Conservation (phyloP, 2,329 filamentous ascomycete genomes). For the Neoscytalidium dimidiatum region DNA sequence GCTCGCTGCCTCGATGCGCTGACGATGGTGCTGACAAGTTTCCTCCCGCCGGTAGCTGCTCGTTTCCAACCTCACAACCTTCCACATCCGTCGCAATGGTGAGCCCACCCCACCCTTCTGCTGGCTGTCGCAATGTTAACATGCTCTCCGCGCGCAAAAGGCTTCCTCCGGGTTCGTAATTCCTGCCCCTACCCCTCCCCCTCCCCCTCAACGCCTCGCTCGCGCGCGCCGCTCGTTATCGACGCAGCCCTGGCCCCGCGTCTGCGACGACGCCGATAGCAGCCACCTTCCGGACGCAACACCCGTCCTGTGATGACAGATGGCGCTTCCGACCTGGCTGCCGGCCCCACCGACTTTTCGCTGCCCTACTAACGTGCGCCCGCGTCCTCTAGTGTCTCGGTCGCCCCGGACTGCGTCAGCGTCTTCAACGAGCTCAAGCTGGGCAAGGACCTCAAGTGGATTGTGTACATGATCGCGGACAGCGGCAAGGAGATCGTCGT, state of each 20-base stretch:
- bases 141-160: conserved; percentile 25
- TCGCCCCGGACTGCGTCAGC: conserved; percentile 68
- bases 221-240: conserved; percentile 23
- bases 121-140: conserved; percentile 9
- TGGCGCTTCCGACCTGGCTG: background rate
- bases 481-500: conserved; percentile 81
- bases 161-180: conserved; percentile 48
- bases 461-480: conserved; percentile 86
- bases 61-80: conserved; percentile 1
- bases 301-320: background rate
- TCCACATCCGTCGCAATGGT: conserved; percentile 20
- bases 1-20: conserved; percentile 21
- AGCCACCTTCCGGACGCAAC: conserved; percentile 1
- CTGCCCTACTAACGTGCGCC: conserved; percentile 2
- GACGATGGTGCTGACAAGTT: conserved; percentile 39
- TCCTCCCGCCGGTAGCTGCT: background rate
- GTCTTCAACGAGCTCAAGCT: conserved; percentile 82
- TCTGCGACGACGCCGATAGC: conserved; percentile 15
- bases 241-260: conserved; percentile 19
- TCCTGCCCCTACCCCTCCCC: conserved; percentile 20
- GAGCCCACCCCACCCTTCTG: background rate
- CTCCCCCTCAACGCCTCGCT: conserved; percentile 22
- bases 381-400: conserved; percentile 61
- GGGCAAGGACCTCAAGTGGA: conserved; percentile 74
- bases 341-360: conserved; percentile 1